phyloP scores from a whole-genome alignment of 1,139 yeast genomes.

The Geotrichum carabidarum region DNA sequence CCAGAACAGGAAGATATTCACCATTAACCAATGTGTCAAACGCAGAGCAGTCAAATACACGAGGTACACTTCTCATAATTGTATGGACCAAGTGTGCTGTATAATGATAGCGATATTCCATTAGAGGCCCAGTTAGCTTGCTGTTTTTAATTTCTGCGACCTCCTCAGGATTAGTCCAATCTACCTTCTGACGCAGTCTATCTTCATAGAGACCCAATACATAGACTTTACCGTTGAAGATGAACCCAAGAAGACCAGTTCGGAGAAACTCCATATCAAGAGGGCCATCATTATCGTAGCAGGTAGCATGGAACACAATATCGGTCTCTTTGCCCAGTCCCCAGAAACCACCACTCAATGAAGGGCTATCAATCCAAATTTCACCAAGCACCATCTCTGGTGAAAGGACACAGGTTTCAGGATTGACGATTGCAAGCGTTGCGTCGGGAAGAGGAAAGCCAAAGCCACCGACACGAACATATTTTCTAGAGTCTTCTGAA shows the following conservation, averaged over 20 bases:
- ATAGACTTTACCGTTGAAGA: slow-evolving; percentile 79
- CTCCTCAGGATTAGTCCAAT: slow-evolving; percentile 31
- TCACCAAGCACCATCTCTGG: slow-evolving; percentile 85
- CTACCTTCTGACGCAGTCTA: slow-evolving; percentile 63
- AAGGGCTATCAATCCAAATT: slow-evolving; percentile 91
- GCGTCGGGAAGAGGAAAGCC: slow-evolving; percentile 95
- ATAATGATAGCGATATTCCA: slow-evolving; percentile 60
- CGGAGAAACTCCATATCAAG: slow-evolving; percentile 76
- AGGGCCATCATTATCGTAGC: slow-evolving; percentile 63
- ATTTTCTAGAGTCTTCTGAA: slow-evolving; percentile 46
- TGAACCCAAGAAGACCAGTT: slow-evolving; percentile 86
- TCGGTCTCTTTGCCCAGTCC: slow-evolving; percentile 66
- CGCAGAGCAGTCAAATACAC: slow-evolving; percentile 84
- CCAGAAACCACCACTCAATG: slow-evolving; percentile 85
- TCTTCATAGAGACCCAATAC: slow-evolving; percentile 89
- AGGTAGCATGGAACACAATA: slow-evolving; percentile 74
- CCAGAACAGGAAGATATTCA: slow-evolving; percentile 80
- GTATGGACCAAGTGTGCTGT: slow-evolving; percentile 79
- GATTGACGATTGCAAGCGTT: slow-evolving; percentile 87
- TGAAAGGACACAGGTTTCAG: slow-evolving; percentile 70
- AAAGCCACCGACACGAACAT: slow-evolving; percentile 77
- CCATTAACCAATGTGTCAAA: slow-evolving; percentile 82
- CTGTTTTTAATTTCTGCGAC: slow-evolving; percentile 18
- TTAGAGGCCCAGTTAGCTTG: neutral
- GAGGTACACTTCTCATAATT: slow-evolving; percentile 72